These are phyloP conservation scores for Kwoniella mangroviensis DNA, from an alignment of 768 basidiomycete genomes.

Conservation along the genomic window DNA sequence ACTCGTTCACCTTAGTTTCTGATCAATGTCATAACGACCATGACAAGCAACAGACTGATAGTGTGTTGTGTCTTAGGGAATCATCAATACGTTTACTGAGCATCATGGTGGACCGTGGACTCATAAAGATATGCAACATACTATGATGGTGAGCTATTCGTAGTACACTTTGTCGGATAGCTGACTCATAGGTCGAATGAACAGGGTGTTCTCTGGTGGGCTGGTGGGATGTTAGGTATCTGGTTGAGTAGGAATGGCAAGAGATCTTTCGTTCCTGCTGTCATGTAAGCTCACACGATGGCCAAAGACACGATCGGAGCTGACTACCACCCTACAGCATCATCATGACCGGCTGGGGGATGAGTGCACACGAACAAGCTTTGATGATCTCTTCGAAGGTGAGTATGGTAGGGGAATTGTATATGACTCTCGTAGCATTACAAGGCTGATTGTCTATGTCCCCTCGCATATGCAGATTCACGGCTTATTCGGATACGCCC, in stretches of 20 bases:
- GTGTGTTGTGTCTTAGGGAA: constrained; percentile 41
- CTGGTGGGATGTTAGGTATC: constrained; percentile 86
- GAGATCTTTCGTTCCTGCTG: constrained; percentile 67
- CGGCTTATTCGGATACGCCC: constrained; percentile 77
- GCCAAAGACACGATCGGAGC: neutral
- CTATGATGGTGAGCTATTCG: constrained; percentile 55
- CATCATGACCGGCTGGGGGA: constrained; percentile 87
- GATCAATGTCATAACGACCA: no score
- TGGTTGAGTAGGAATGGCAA: constrained; percentile 62
- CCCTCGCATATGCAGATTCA: constrained; percentile 66
- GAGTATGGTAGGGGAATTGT: neutral
- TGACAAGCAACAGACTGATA: constrained; percentile 1
- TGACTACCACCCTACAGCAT: constrained; percentile 62
- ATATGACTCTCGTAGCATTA: neutral
- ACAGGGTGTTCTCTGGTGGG: constrained; percentile 72
- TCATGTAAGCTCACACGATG: constrained; percentile 66
- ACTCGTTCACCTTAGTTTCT: no score
- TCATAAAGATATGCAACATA: constrained; percentile 93
- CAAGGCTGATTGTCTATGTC: neutral
- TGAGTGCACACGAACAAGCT: constrained; percentile 86
- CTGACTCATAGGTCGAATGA: neutral
- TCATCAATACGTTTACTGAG: constrained; percentile 91
- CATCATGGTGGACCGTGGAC: constrained; percentile 82
- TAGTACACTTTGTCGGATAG: neutral
- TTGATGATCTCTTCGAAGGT: constrained; percentile 84